phyloP scores from a whole-genome alignment of 208 protist genomes.

The Leishmania guyanensis region DNA sequence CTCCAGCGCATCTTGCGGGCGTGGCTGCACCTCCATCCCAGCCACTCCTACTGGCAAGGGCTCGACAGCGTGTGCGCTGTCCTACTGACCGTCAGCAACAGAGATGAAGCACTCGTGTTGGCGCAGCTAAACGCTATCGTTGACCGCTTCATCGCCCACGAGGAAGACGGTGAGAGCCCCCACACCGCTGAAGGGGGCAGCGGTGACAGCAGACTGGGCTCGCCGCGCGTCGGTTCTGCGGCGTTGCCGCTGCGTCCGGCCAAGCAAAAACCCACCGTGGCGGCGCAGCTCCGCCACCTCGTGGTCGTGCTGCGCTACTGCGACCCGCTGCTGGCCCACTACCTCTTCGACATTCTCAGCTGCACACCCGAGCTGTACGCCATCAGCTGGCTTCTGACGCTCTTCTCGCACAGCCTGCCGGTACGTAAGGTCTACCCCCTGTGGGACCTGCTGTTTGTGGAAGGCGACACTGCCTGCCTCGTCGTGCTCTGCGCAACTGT shows the following conservation, averaged over 20 bases:
- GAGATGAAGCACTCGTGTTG: constrained; percentile 83
- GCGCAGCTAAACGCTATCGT: constrained; percentile 83
- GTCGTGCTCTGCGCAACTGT: constrained; percentile 39
- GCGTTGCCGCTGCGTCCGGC: background rate
- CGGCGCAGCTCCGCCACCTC: constrained; percentile 72
- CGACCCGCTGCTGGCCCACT: constrained; percentile 88
- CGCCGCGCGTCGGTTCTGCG: background rate
- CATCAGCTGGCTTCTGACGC: constrained; percentile 95
- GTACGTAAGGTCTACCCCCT: constrained; percentile 87
- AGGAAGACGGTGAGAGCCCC: constrained; percentile 28
- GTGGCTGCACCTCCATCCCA: constrained; percentile 64
- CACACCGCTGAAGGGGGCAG: background rate
- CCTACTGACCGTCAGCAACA: constrained; percentile 65
- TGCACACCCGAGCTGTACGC: constrained; percentile 94
- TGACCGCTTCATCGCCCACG: constrained; percentile 73
- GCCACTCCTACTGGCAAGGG: constrained; percentile 91
- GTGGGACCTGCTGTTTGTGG: constrained; percentile 92
- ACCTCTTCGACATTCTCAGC: constrained; percentile 80
- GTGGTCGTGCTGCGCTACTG: constrained; percentile 73
- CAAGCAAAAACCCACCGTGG: constrained; percentile 54
- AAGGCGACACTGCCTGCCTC: constrained; percentile 32
- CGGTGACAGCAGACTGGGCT: background rate
- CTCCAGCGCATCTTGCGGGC: constrained; percentile 81
- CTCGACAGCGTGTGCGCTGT: constrained; percentile 93
- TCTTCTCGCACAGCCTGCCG: constrained; percentile 88